Conservation (phyloP, 345 rosid genomes). For the Cardamine chenopodiifolia region DNA sequence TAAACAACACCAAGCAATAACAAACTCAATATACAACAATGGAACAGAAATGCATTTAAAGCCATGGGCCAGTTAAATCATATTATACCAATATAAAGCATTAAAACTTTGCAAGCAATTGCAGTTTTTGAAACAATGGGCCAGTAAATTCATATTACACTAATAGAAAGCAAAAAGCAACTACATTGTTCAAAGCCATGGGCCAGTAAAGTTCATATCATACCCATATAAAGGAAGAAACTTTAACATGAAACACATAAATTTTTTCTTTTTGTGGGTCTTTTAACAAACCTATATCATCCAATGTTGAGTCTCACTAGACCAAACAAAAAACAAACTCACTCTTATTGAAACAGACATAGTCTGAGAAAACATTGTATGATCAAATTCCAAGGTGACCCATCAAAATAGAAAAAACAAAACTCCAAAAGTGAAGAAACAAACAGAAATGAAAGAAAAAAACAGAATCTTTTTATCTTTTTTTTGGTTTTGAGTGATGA, state of each 20-base stretch:
- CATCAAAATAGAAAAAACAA: constrained; percentile 41
- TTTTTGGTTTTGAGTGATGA: background rate
- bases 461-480: constrained; percentile 33
- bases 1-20: constrained; percentile 27
- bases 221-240: constrained; percentile 9
- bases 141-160: background rate
- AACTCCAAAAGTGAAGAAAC: constrained; percentile 33
- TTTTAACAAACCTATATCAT: background rate
- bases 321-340: constrained; percentile 10
- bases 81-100: constrained; percentile 1
- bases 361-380: constrained; percentile 11
- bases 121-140: constrained; percentile 4
- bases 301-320: constrained; percentile 22
- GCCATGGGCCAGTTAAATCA: constrained; percentile 12
- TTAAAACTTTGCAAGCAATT: background rate
- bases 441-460: constrained; percentile 19
- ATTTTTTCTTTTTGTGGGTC: background rate
- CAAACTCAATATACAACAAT: constrained; percentile 14
- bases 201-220: background rate
- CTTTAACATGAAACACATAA: constrained; percentile 5
- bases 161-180: constrained; percentile 14
- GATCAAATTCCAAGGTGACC: constrained; percentile 46
- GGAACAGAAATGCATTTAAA: background rate
- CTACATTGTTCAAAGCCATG: background rate
- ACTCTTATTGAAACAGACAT: constrained; percentile 22